Evolutionary conservation across 768 basidiomycete genomes (phyloP), one percentile per base, ranked within the genome.

Genomic region (Calvatia gigantea): DNA sequence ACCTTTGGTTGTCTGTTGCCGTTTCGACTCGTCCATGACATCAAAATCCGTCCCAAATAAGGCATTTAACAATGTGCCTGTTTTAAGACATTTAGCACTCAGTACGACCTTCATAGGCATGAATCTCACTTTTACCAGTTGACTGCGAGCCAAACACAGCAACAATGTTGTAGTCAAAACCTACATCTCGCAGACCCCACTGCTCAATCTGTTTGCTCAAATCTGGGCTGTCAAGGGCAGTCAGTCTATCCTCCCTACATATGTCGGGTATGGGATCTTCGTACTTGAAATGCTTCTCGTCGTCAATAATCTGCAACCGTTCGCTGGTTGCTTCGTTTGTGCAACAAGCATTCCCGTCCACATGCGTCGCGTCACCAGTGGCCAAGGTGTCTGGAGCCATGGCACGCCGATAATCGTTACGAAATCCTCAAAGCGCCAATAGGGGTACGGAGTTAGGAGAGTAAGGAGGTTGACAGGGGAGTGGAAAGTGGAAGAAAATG

Each of bases 1-100:
- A 90, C 94, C 97, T 74, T 98, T 98, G 25, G 97, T 99, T 2
- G 97, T 99, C 72, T 98, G 97, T 68, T 94, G 91, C 52, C 97
- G 80, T 64, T 80, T 81, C 11, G 89, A 83, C 72, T 98, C 97
- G 71, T 93, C 89, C 97, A 99, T 99, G 65, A 98, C 94, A 69
- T 96, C 96, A 70, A 99, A 99, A n/a, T 87, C 89, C 4, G 96
- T 98, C 5, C 95, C 95, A 63, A 98, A 99, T 48, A 99, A 77
- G 60, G 94, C 75, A 71, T 99, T 99, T 49, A 99, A 78, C 59
- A 99, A 79, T 12, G 97, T 99, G 76, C 95, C 96, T 96, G 52
- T 11, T 29, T 23, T 47, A 25, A 46, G 29, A n/a, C n/a, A 21
- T 32, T 58, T 52, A 58, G 60, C 31, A 50, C 27, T 38, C 38